A percentile compares a stretch with the other conserved stretches of the same genome.
Evolutionary conservation across 768 basidiomycete species (phyloP).

Genomic region (Tulasnella sp.): DNA sequence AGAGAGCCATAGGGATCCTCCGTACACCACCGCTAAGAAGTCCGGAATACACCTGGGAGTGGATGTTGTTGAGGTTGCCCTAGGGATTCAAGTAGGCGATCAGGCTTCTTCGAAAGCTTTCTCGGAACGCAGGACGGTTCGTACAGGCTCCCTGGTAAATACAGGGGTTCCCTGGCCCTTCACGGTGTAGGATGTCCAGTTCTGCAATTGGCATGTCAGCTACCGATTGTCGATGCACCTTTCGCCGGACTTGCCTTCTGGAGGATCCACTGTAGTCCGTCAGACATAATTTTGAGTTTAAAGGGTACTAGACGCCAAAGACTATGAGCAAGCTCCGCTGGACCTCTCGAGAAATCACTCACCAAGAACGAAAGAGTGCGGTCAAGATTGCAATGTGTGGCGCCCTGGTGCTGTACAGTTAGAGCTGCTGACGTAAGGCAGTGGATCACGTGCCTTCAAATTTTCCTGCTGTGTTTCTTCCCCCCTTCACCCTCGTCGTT

Average conservation of each 20-base stretch:
- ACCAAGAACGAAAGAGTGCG: background rate
- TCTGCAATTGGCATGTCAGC: background rate
- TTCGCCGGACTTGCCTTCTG: background rate
- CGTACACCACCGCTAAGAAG: background rate
- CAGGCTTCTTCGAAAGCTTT: background rate
- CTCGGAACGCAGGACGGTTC: background rate
- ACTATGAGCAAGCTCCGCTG: background rate
- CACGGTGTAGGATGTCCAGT: background rate
- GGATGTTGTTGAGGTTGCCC: background rate
- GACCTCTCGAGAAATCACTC: background rate
- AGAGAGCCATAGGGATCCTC: background rate
- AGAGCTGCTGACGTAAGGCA: background rate
- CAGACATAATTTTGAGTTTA: background rate
- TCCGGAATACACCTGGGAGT: background rate
- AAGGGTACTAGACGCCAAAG: background rate
- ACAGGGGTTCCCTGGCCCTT: constrained; percentile 3
- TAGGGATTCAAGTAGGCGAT: background rate
- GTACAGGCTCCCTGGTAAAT: constrained; percentile 9
- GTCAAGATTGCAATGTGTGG: constrained; percentile 12
- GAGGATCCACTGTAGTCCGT: background rate
- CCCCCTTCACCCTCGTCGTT: background rate
- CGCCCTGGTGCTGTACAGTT: constrained; percentile 5
- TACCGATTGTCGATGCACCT: background rate
- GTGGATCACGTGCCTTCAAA: constrained; percentile 3
- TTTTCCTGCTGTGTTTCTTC: background rate